Evolutionary conservation across 2,329 filamentous ascomycete genomes (phyloP).

Genomic region (Calonectria hawksworthii): DNA sequence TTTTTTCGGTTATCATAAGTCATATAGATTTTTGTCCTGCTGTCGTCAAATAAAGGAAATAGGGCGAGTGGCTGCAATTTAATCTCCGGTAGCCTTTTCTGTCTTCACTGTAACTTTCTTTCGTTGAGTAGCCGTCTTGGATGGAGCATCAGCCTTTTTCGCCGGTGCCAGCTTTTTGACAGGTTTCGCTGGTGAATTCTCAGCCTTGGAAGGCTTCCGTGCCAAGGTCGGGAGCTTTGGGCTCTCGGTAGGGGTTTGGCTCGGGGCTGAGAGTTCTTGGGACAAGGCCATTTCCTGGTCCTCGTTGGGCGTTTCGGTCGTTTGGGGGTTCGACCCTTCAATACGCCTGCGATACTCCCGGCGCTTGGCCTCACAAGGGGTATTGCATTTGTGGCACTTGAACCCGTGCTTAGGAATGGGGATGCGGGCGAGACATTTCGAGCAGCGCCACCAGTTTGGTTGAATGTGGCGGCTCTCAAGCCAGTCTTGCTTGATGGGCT

Average conservation of each 20-base stretch:
- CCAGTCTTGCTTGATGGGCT: constrained; percentile 53
- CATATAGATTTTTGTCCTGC: not conserved
- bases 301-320: not conserved
- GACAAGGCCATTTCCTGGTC: not conserved
- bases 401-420: constrained; percentile 55
- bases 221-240: not conserved
- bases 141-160: not conserved
- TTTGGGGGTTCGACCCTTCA: not conserved
- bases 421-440: constrained; percentile 64
- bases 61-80: not conserved
- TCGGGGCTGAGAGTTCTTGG: not conserved
- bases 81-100: too few species aligned
- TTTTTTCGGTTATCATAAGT: not conserved
- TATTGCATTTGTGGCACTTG: constrained; percentile 61
- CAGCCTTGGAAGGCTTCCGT: not conserved
- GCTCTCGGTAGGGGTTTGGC: not conserved
- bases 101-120: not conserved
- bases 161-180: not conserved
- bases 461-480: constrained; percentile 54
- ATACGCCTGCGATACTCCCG: not conserved
- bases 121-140: not conserved
- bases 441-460: constrained; percentile 67
- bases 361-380: not conserved
- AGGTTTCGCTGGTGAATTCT: not conserved
- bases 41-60: not conserved